Evolutionary conservation across 352 stramenopile genomes (phyloP).

Genomic region (Phytophthora ramorum): DNA sequence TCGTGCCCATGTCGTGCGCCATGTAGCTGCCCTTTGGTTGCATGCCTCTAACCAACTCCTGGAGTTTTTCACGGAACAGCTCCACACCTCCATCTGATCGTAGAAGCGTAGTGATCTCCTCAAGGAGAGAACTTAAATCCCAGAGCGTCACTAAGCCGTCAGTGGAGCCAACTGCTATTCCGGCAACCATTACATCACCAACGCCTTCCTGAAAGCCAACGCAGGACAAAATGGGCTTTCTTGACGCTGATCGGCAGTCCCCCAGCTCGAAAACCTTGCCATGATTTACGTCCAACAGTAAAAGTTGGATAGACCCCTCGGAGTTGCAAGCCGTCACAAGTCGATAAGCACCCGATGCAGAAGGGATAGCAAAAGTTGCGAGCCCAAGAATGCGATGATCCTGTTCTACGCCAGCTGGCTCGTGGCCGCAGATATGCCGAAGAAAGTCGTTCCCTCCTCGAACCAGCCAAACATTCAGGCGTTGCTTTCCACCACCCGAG

Average conservation of each 20-base stretch:
- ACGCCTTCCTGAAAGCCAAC: constrained; percentile 44
- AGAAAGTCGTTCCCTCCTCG: constrained; percentile 38
- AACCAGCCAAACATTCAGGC: constrained; percentile 79
- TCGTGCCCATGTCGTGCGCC: constrained; percentile 87
- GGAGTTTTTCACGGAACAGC: constrained; percentile 27
- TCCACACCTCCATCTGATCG: constrained; percentile 12
- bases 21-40: constrained; percentile 63
- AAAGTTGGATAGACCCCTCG: constrained; percentile 69
- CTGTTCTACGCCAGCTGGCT: constrained; percentile 61
- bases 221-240: constrained; percentile 86
- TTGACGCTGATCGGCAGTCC: constrained; percentile 56
- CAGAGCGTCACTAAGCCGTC: constrained; percentile 84
- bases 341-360: constrained; percentile 38
- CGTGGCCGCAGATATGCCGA: constrained; percentile 69
- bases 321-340: constrained; percentile 80
- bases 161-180: constrained; percentile 82
- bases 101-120: constrained; percentile 24
- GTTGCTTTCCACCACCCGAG: constrained; percentile 84
- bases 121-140: constrained; percentile 52
- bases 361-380: constrained; percentile 53
- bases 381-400: constrained; percentile 88
- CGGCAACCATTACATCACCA: constrained; percentile 24
- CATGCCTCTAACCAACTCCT: constrained; percentile 34
- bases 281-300: constrained; percentile 59
- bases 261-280: constrained; percentile 51